phyloP scores from a whole-genome alignment of 1,284 basidiomycete genomes.

The Trametes sp. region DNA sequence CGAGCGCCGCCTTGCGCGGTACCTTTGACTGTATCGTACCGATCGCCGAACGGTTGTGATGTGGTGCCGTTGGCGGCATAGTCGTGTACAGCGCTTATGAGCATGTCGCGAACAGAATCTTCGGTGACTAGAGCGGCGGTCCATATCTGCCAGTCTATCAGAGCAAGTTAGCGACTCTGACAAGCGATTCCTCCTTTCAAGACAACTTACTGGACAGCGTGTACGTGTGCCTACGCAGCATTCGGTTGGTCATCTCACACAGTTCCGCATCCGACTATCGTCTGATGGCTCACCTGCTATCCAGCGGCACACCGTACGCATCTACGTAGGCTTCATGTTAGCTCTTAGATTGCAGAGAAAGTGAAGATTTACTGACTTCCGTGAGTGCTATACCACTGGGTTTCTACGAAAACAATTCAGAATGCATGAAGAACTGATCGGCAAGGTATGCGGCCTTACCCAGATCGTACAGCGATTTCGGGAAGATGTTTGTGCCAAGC shows the following conservation, averaged over 20 bases:
- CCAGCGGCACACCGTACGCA: conserved; percentile 66
- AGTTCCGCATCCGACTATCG: not conserved
- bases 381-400: conserved; percentile 67
- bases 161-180: conserved; percentile 3
- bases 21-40: conserved; percentile 66
- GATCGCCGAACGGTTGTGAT: conserved; percentile 62
- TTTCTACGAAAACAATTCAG: conserved; percentile 50
- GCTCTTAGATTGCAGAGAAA: not conserved
- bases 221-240: conserved; percentile 60
- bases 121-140: conserved; percentile 64
- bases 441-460: conserved; percentile 48
- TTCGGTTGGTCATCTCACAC: conserved; percentile 5
- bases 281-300: conserved; percentile 53
- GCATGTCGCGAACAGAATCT: conserved; percentile 55
- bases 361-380: conserved; percentile 44
- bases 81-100: conserved; percentile 61
- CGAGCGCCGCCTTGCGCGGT: conserved; percentile 44
- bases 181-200: conserved; percentile 36
- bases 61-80: conserved; percentile 61
- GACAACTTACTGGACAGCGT: conserved; percentile 65
- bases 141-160: conserved; percentile 70
- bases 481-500: conserved; percentile 68
- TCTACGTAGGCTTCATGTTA: conserved; percentile 37
- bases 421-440: not conserved
- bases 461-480: conserved; percentile 64